Evolutionary conservation across 345 rosid genomes (phyloP).

Genomic region (Noccaea bulbosa): DNA sequence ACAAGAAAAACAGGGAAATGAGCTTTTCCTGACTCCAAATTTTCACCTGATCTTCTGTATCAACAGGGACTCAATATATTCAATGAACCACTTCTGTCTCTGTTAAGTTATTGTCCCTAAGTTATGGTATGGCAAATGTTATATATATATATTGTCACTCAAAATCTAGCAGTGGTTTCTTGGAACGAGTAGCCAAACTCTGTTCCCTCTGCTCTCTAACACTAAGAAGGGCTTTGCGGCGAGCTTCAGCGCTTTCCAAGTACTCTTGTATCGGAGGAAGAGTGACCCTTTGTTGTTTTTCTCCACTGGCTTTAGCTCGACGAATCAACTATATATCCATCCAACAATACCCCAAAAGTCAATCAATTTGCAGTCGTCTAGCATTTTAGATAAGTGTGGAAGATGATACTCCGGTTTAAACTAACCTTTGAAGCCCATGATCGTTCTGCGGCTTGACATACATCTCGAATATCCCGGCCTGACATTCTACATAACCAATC

Average conservation of each 20-base stretch:
- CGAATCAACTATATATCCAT: conserved; percentile 63
- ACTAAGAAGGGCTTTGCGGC: conserved; percentile 56
- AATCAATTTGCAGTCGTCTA: neutral
- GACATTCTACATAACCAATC: conserved; percentile 65
- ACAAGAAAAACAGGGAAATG: too few relatives aligned
- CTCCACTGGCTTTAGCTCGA: conserved; percentile 48
- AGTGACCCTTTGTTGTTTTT: conserved; percentile 37
- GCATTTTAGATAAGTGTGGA: neutral
- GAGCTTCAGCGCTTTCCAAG: conserved; percentile 58
- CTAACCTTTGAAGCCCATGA: conserved; percentile 91
- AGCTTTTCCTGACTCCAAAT: too few relatives aligned
- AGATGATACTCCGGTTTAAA: neutral
- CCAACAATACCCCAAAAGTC: neutral
- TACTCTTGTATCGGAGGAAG: conserved; percentile 80
- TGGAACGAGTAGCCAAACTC: conserved; percentile 13
- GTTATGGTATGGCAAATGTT: neutral
- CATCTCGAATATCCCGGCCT: conserved; percentile 85
- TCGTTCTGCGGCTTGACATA: conserved; percentile 93
- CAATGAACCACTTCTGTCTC: too few relatives aligned
- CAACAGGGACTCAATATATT: too few relatives aligned
- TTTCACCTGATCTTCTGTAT: too few relatives aligned
- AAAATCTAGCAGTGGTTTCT: conserved; percentile 56
- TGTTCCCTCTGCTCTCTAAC: conserved; percentile 45
- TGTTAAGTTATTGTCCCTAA: neutral
- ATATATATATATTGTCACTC: conserved; percentile 15